Evolutionary conservation across 306 rosid species (phyloP).

Genomic region (Casuarina glauca): DNA sequence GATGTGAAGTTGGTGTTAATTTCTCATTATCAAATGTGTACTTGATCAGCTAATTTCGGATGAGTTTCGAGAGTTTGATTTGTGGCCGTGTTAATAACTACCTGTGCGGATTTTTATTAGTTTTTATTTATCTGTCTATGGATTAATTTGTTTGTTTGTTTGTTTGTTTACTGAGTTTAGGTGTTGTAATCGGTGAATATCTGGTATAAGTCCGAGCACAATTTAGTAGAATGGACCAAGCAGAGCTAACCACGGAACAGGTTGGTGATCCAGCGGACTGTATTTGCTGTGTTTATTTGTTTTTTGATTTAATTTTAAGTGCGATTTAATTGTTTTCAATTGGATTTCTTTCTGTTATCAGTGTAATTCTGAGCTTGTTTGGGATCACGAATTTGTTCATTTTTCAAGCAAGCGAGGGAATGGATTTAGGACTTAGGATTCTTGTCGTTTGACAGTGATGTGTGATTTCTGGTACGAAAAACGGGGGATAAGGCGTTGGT

Average conservation of each 20-base stretch:
- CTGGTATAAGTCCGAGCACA: constrained; percentile 24
- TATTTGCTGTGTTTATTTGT: not conserved
- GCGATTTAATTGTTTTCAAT: not conserved
- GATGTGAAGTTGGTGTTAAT: not conserved
- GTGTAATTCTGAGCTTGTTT: not conserved
- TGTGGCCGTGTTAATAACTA: not conserved
- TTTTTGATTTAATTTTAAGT: constrained; percentile 32
- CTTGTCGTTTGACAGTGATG: not conserved
- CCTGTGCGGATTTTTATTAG: not conserved
- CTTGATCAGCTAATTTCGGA: not conserved
- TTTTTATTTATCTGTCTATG: not conserved
- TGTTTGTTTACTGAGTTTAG: constrained; percentile 22
- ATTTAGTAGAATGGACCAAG: constrained; percentile 57
- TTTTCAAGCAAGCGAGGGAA: not conserved
- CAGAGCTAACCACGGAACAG: constrained; percentile 83
- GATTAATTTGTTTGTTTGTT: constrained; percentile 1
- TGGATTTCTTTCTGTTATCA: not conserved
- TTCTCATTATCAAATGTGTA: not conserved
- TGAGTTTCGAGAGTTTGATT: not conserved
- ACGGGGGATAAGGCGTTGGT: not conserved
- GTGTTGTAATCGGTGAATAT: constrained; percentile 17
- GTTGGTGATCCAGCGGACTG: constrained; percentile 41
- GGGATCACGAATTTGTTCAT: not conserved
- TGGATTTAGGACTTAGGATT: not conserved
- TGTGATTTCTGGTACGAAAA: not conserved